These are phyloP conservation scores for Candida corydali DNA, from an alignment of 805 yeast species.

Conservation along the genomic window DNA sequence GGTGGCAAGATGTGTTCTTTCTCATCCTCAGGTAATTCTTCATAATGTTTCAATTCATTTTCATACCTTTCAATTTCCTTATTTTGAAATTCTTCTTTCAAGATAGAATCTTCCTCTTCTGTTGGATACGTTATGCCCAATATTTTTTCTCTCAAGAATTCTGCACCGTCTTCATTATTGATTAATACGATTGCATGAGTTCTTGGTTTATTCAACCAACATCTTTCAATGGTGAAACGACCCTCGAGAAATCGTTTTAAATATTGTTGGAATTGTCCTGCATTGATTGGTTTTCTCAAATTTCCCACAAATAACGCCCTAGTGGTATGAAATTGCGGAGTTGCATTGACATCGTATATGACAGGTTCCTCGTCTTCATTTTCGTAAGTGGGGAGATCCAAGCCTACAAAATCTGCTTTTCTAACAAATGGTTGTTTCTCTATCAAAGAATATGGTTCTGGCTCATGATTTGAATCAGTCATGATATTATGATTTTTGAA, in stretches of 20 bases:
- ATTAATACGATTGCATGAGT: conserved; percentile 42
- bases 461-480: conserved; percentile 14
- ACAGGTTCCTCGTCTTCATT: conserved; percentile 17
- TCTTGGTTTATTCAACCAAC: conserved; percentile 40
- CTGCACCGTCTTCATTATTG: conserved; percentile 38
- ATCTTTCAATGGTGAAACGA: conserved; percentile 29
- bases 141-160: conserved; percentile 26
- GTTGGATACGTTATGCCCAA: conserved; percentile 33
- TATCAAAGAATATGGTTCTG: conserved; percentile 8
- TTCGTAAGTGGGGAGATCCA: conserved; percentile 5
- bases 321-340: conserved; percentile 33
- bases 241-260: conserved; percentile 26
- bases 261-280: conserved; percentile 32
- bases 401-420: conserved; percentile 8
- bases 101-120: conserved; percentile 18
- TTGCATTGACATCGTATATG: conserved; percentile 28
- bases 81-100: conserved; percentile 14
- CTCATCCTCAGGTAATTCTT: conserved; percentile 9
- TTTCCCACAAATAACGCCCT: conserved; percentile 45
- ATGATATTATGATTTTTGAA: conserved; percentile 4
- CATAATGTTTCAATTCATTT: conserved; percentile 13
- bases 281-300: conserved; percentile 35
- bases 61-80: conserved; percentile 20
- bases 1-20: conserved; percentile 13
- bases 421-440: conserved; percentile 3